Evolutionary conservation across 305 asterid genomes (phyloP).

Genomic region (Andrographis paniculata): DNA sequence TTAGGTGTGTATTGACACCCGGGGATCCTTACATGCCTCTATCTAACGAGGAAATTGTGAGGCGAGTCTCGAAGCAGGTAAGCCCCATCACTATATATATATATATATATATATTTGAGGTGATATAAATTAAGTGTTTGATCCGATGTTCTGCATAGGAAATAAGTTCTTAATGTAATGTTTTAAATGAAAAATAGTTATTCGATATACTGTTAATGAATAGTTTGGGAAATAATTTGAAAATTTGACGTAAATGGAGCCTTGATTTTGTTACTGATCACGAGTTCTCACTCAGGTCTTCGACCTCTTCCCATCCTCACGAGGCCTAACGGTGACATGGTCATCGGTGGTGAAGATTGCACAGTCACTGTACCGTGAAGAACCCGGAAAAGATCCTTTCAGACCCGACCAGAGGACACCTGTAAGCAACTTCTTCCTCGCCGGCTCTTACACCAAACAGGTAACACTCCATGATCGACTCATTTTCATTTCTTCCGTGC

Average conservation of each 20-base stretch:
- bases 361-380: conserved; percentile 92
- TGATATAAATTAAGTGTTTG: too few species aligned
- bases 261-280: conserved; percentile 13
- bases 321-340: conserved; percentile 91
- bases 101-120: too few species aligned
- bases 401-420: conserved; percentile 98
- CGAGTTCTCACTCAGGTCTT: conserved; percentile 44
- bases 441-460: conserved; percentile 98
- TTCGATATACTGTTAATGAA: too few species aligned
- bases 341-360: conserved; percentile 93
- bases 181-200: too few species aligned
- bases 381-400: conserved; percentile 96
- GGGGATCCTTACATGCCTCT: conserved; percentile 99
- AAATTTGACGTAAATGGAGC: too few species aligned
- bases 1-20: conserved; percentile 64
- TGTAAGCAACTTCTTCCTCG: conserved; percentile 81
- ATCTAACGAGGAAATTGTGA: conserved; percentile 76
- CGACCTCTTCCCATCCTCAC: conserved; percentile 89
- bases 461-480: conserved; percentile 19
- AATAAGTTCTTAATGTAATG: too few species aligned
- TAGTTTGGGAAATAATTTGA: too few species aligned
- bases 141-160: too few species aligned
- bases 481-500: too few species aligned
- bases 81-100: too few species aligned
- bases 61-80: conserved; percentile 89